These are phyloP conservation scores for Trichoderma guizhouense DNA, from an alignment of 2,329 filamentous ascomycete species.

Conservation along the genomic window DNA sequence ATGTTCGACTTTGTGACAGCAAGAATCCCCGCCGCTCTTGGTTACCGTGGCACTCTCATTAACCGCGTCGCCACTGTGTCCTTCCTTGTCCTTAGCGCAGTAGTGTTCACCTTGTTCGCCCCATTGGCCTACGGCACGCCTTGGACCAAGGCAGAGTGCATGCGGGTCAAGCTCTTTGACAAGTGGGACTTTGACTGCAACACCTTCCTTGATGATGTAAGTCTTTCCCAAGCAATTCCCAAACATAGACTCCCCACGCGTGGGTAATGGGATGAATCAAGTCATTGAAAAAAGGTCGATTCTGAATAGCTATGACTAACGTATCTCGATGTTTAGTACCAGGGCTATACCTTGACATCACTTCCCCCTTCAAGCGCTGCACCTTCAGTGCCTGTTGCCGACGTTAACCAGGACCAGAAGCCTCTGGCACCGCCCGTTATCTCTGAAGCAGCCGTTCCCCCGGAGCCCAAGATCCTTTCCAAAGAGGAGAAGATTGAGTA, in stretches of 20 bases:
- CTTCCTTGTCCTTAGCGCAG: conserved; percentile 71
- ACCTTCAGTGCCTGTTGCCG: conserved; percentile 23
- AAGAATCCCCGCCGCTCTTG: conserved; percentile 64
- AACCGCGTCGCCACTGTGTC: conserved; percentile 70
- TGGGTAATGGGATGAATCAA: conserved; percentile 11
- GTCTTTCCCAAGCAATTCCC: conserved; percentile 44
- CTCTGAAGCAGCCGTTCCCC: conserved; percentile 50
- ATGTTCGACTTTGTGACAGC: conserved; percentile 80
- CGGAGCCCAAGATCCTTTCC: conserved; percentile 47
- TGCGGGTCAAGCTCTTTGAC: conserved; percentile 77
- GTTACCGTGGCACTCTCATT: conserved; percentile 64
- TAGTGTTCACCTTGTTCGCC: conserved; percentile 78
- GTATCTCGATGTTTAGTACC: conserved; percentile 38
- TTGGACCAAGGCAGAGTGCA: conserved; percentile 89
- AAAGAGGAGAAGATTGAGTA: conserved; percentile 87
- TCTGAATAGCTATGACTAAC: conserved; percentile 20
- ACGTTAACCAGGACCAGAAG: conserved; percentile 26
- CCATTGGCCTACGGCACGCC: conserved; percentile 89
- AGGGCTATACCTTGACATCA: conserved; percentile 24
- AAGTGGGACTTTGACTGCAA: conserved; percentile 99
- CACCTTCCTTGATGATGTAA: conserved; percentile 82
- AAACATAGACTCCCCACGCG: conserved; percentile 33
- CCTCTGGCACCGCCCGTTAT: conserved; percentile 33
- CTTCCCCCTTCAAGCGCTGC: conserved; percentile 25
- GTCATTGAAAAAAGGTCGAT: neutral